Conservation (phyloP, 345 rosid genomes). For the Eucalyptus sp. region DNA sequence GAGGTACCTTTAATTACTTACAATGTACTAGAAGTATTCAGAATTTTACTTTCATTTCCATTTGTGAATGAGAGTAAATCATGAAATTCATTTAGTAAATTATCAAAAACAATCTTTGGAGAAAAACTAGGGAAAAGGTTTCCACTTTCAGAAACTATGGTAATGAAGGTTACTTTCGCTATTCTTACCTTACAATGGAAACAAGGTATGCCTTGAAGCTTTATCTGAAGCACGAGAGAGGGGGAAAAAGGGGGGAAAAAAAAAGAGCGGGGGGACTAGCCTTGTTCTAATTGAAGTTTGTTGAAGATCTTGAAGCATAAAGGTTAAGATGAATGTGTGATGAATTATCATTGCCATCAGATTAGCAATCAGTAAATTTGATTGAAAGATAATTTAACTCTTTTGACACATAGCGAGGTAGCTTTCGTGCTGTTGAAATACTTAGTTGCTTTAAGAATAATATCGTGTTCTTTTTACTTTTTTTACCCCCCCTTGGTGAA, state of each 20-base stretch:
- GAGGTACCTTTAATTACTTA: constrained; percentile 24
- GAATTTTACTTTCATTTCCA: background rate
- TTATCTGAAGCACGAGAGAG: background rate
- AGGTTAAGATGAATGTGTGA: background rate
- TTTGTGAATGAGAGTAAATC: background rate
- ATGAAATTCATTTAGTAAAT: background rate
- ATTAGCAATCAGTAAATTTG: background rate
- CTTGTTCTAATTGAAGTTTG: background rate
- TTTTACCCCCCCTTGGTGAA: background rate
- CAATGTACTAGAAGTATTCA: background rate
- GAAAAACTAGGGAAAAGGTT: background rate
- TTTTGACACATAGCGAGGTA: background rate
- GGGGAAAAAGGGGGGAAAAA: background rate
- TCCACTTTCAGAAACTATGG: background rate
- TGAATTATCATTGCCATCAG: background rate
- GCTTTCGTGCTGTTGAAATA: background rate
- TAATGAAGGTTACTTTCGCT: background rate
- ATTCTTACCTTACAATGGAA: background rate
- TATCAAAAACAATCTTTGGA: background rate
- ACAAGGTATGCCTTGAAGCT: background rate
- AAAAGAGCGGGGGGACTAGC: background rate
- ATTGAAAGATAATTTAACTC: background rate
- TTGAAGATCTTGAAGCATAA: background rate
- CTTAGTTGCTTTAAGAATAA: background rate
- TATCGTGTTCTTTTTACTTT: background rate